phyloP scores from a whole-genome alignment of 768 basidiomycete genomes.

The Psilocybe sp. region DNA sequence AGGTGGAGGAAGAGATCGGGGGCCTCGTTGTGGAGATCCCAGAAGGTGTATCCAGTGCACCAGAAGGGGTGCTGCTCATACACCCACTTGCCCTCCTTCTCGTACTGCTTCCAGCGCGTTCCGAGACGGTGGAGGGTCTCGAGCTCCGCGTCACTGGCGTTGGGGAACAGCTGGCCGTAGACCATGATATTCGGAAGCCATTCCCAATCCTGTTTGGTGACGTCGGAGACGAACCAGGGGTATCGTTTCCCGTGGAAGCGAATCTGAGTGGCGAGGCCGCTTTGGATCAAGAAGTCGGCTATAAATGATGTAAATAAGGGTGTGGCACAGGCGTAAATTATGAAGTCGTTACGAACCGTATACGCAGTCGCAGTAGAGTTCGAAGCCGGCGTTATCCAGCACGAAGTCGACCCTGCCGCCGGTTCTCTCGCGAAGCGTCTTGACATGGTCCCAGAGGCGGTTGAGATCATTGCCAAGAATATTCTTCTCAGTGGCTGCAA shows the following conservation, averaged over 20 bases:
- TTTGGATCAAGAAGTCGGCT: constrained; percentile 94
- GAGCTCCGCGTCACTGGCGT: constrained; percentile 73
- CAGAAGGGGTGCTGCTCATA: constrained; percentile 95
- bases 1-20: constrained; percentile 92
- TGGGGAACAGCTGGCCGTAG: constrained; percentile 91
- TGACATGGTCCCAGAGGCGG: constrained; percentile 72
- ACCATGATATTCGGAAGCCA: constrained; percentile 88
- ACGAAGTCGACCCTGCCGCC: constrained; percentile 79
- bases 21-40: constrained; percentile 80
- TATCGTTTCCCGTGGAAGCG: constrained; percentile 96
- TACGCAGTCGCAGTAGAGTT: constrained; percentile 84
- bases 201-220: constrained; percentile 91
- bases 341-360: constrained; percentile 52
- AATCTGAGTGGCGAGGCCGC: constrained; percentile 79
- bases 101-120: constrained; percentile 93
- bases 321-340: background rate
- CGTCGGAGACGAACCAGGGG: constrained; percentile 92
- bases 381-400: constrained; percentile 87
- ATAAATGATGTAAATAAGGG: constrained; percentile 4
- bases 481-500: constrained; percentile 95
- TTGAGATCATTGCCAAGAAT: constrained; percentile 85
- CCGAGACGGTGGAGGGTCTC: constrained; percentile 81
- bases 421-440: constrained; percentile 64
- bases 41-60: constrained; percentile 96
- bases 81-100: constrained; percentile 88